Percentiles rank a stretch among this genome's conserved stretches.
phyloP scores from a whole-genome alignment of 257 asterid species.

The Penstemon davidsonii region DNA sequence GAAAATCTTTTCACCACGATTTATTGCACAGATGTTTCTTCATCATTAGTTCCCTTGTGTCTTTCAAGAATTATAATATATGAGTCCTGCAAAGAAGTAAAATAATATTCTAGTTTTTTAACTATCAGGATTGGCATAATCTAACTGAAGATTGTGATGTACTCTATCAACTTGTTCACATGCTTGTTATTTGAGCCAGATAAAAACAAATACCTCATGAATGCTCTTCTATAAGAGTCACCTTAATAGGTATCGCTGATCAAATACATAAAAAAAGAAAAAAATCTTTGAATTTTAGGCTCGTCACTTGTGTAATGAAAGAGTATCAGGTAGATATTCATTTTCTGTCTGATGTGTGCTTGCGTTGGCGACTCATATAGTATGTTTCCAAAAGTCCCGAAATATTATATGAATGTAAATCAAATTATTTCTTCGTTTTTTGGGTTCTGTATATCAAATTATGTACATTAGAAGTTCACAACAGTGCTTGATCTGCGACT shows the following conservation, averaged over 20 bases:
- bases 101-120: background rate
- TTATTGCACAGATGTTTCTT: background rate
- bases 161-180: background rate
- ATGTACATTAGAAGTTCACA: too few relatives aligned
- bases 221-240: background rate
- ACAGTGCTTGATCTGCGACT: too few relatives aligned
- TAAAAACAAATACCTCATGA: background rate
- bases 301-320: too few relatives aligned
- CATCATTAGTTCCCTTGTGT: background rate
- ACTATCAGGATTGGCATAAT: background rate
- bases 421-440: too few relatives aligned
- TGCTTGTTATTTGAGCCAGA: background rate
- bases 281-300: too few relatives aligned
- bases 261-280: background rate
- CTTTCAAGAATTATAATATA: too few relatives aligned
- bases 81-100: background rate
- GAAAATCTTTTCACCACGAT: conserved; percentile 8
- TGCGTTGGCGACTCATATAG: too few relatives aligned
- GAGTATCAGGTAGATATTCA: background rate
- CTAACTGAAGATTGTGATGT: background rate
- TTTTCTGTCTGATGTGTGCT: background rate
- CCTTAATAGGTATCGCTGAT: background rate
- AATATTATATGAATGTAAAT: too few relatives aligned
- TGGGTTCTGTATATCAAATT: too few relatives aligned
- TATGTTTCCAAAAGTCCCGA: too few relatives aligned